These are phyloP conservation scores for Ceratocystis variospora DNA, from an alignment of 2,329 filamentous ascomycete genomes.

Conservation along the genomic window DNA sequence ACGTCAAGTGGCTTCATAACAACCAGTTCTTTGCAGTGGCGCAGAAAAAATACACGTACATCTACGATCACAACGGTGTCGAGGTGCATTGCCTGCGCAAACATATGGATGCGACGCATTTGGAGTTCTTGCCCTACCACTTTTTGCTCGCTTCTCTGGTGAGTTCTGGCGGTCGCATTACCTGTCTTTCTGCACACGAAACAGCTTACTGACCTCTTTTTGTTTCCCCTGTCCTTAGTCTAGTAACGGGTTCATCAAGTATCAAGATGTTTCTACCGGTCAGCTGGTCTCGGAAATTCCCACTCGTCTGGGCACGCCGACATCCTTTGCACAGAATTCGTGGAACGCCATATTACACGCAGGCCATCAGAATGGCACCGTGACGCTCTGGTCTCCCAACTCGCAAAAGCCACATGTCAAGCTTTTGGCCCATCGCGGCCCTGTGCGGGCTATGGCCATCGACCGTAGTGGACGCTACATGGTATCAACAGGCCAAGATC, in stretches of 20 bases:
- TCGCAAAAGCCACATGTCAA: slow-evolving; percentile 76
- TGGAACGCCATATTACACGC: slow-evolving; percentile 85
- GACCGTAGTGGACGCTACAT: slow-evolving; percentile 90
- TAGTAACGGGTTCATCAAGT: slow-evolving; percentile 73
- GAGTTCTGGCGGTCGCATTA: slow-evolving; percentile 27
- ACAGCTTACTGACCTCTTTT: background rate
- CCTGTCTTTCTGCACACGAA: background rate
- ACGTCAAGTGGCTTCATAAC: slow-evolving; percentile 86
- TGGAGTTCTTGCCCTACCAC: slow-evolving; percentile 94
- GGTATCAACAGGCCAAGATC: slow-evolving; percentile 82
- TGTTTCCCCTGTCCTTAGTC: slow-evolving; percentile 34
- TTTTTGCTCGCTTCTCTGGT: slow-evolving; percentile 80
- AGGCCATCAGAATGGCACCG: slow-evolving; percentile 87
- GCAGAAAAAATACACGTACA: slow-evolving; percentile 93
- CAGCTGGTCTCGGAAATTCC: slow-evolving; percentile 74
- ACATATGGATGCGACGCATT: slow-evolving; percentile 78
- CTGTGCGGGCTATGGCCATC: slow-evolving; percentile 70
- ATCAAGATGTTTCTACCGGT: slow-evolving; percentile 89
- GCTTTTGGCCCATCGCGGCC: slow-evolving; percentile 75
- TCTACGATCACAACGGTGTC: slow-evolving; percentile 82
- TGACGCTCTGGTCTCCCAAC: slow-evolving; percentile 94
- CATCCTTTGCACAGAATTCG: slow-evolving; percentile 74
- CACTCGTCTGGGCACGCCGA: slow-evolving; percentile 72
- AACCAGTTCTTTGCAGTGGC: slow-evolving; percentile 90
- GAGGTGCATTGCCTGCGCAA: slow-evolving; percentile 86